Base-by-base conservation (phyloP, 176 grass and related monocot species). In the Oryza meridionalis region DNA sequence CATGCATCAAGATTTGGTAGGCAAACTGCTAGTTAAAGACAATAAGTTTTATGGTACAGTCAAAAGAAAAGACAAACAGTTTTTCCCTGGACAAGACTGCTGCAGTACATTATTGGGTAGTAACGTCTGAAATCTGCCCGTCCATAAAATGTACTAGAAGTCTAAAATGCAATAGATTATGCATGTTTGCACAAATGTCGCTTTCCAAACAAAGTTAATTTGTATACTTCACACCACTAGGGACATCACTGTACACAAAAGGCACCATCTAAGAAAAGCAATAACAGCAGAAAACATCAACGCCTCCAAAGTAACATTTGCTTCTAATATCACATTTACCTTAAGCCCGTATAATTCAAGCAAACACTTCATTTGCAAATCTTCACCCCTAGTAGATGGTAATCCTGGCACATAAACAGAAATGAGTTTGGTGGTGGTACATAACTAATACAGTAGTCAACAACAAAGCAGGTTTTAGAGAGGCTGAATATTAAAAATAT, bases 281-380 rank as follows among this genome's bases (percentile, higher is more conserved):
- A 8, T 25, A 35, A 86, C 13, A 68, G 25, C 35, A 71, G 21
- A 69, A 67, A 22, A 90, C 77, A 61, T 32, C 9, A 75, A 77
- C 31, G 29, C 27, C 59, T 55, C 31, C 43, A 72, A 84, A 70
- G 21, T 73, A 84, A 82, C 77, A 44, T 27, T 38, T 73, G 62
- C 51, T 81, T 82, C 63, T 42, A 85, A 9, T 68, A 61, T 17
- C 22, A 3, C 37, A 75, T 65, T 91, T 94, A 99, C 96, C 96
- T 99, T 99, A 70, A 99, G 87, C 55, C 96, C 93, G 25, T 99
- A 99, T 59, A 99, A 75, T 91, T 99, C 96, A 86, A 99, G 85
- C 88, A 99, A 96, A 88, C 96, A 99, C 81, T 96, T 99, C 93
- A 94, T 96, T 94, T 99, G 93, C 82, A 96, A 58, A 73, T 99